Evolutionary conservation across 2,329 filamentous ascomycete genomes (phyloP).

Genomic region (Cercospora sp.): DNA sequence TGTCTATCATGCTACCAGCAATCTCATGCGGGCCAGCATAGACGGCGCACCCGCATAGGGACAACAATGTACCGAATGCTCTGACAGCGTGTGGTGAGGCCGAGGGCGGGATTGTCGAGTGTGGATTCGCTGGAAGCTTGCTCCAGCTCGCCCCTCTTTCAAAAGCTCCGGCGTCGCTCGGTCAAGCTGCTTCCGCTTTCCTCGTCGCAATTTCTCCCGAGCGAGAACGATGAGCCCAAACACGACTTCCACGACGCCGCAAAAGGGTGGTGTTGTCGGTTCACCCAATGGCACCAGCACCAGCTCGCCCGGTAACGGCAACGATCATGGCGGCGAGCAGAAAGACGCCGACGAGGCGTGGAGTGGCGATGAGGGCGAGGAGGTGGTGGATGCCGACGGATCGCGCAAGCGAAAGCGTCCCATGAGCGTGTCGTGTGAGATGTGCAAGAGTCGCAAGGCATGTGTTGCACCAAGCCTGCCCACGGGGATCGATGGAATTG

Average conservation of each 20-base stretch:
- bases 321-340: slow-evolving; percentile 25
- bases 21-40: background rate
- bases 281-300: slow-evolving; percentile 23
- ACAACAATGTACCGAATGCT: slow-evolving; percentile 13
- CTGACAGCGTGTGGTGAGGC: background rate
- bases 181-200: slow-evolving; percentile 17
- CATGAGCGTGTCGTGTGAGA: slow-evolving; percentile 60
- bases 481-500: slow-evolving; percentile 3
- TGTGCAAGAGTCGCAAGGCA: slow-evolving; percentile 80
- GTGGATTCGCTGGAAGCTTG: slow-evolving; percentile 15
- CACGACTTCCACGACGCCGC: slow-evolving; percentile 20
- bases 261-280: slow-evolving; percentile 16
- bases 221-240: background rate
- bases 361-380: slow-evolving; percentile 41
- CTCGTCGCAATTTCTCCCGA: slow-evolving; percentile 21
- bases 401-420: slow-evolving; percentile 51
- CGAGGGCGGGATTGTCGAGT: slow-evolving; percentile 7
- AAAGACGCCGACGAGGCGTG: slow-evolving; percentile 39
- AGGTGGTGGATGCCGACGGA: slow-evolving; percentile 39
- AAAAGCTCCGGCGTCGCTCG: slow-evolving; percentile 15
- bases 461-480: slow-evolving; percentile 20
- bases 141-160: slow-evolving; percentile 13
- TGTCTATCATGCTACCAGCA: background rate
- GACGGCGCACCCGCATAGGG: background rate
- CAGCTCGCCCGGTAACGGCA: slow-evolving; percentile 22